Evolutionary conservation across 257 asterid genomes (phyloP).

Genomic region (Thymus mandschuricus): DNA sequence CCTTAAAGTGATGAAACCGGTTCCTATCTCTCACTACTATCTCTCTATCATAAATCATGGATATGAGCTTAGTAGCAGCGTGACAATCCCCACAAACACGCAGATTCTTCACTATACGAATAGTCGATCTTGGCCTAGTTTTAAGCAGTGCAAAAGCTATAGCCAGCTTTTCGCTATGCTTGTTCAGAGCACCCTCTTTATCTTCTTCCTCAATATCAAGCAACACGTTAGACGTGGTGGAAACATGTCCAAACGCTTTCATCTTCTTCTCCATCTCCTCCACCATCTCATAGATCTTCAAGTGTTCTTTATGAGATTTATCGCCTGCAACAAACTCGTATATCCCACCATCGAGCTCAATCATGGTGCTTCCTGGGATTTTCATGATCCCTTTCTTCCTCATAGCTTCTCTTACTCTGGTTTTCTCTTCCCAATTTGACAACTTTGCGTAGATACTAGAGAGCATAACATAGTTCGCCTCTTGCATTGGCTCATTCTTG

Average conservation of each 20-base stretch:
- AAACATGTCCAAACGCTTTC: conserved; percentile 46
- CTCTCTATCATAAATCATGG: conserved; percentile 51
- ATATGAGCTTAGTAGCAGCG: conserved; percentile 57
- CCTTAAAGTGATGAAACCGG: conserved; percentile 58
- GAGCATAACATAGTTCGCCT: conserved; percentile 69
- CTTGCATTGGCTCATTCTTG: conserved; percentile 56
- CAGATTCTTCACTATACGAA: conserved; percentile 54
- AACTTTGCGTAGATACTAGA: conserved; percentile 64
- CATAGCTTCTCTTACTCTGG: conserved; percentile 61
- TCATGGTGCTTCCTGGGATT: conserved; percentile 80
- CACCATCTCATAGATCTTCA: conserved; percentile 52
- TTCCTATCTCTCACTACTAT: conserved; percentile 58
- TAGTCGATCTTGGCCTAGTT: conserved; percentile 47
- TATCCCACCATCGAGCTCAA: conserved; percentile 56
- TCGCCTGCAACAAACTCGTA: conserved; percentile 66
- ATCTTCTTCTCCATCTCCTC: conserved; percentile 62
- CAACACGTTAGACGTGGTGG: conserved; percentile 48
- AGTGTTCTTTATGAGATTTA: conserved; percentile 41
- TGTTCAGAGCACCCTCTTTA: conserved; percentile 58
- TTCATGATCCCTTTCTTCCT: conserved; percentile 66
- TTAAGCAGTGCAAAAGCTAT: conserved; percentile 64
- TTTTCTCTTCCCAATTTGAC: conserved; percentile 70
- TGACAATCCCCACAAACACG: conserved; percentile 66
- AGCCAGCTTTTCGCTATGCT: conserved; percentile 64
- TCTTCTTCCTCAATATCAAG: conserved; percentile 69